Percentiles rank a stretch among this genome's conserved stretches.
These are phyloP conservation scores for Phyllosticta capitalensis DNA, from an alignment of 2,329 filamentous ascomycete genomes.

Conservation along the genomic window DNA sequence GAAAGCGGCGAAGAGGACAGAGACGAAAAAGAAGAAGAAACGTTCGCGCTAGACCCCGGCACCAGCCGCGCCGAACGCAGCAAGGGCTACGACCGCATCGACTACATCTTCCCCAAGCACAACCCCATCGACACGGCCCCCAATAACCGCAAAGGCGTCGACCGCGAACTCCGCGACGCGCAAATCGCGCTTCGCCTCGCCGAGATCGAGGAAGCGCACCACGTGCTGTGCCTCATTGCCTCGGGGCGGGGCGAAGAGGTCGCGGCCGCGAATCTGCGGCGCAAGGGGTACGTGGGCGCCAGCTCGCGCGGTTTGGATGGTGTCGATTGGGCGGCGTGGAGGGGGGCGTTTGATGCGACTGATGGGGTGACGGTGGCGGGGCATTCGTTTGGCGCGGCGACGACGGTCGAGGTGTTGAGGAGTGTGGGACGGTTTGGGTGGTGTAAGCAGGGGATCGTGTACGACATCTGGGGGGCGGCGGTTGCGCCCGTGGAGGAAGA, in stretches of 20 bases:
- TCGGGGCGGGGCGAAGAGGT: constrained; percentile 45
- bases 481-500: not conserved
- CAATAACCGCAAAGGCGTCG: constrained; percentile 50
- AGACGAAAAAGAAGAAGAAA: constrained; percentile 14
- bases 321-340: constrained; percentile 49
- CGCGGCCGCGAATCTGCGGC: constrained; percentile 44
- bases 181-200: constrained; percentile 55
- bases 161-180: constrained; percentile 48
- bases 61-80: constrained; percentile 29
- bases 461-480: constrained; percentile 50
- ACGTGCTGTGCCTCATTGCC: constrained; percentile 47
- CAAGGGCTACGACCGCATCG: constrained; percentile 40
- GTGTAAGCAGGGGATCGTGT: constrained; percentile 54
- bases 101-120: constrained; percentile 54
- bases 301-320: constrained; percentile 50
- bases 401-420: constrained; percentile 51
- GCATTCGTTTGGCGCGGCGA: constrained; percentile 59
- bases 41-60: constrained; percentile 22
- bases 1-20: not conserved
- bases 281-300: constrained; percentile 48
- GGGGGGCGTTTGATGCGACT: constrained; percentile 44
- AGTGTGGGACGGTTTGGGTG: constrained; percentile 45
- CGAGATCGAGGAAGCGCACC: constrained; percentile 55
- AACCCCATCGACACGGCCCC: constrained; percentile 40
- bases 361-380: constrained; percentile 52